These are phyloP conservation scores for Lentinula detonsa DNA, from an alignment of 768 basidiomycete species.

Conservation along the genomic window DNA sequence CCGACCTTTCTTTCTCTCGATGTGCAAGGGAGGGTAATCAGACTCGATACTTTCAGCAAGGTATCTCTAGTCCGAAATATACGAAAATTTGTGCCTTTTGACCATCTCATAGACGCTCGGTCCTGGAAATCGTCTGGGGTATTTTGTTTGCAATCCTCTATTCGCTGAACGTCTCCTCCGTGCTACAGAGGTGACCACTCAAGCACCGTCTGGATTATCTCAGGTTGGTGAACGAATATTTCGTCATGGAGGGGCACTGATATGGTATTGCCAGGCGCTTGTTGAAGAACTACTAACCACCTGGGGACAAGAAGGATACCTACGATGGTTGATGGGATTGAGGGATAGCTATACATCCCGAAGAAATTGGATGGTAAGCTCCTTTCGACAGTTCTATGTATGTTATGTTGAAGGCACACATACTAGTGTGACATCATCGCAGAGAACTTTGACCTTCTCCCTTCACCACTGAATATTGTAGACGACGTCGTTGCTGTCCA, in stretches of 20 bases:
- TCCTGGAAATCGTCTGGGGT: slow-evolving; percentile 18
- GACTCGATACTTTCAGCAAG: slow-evolving; percentile 11
- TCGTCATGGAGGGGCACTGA: slow-evolving; percentile 13
- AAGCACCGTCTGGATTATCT: slow-evolving; percentile 49
- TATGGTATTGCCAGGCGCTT: background rate
- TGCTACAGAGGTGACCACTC: slow-evolving; percentile 46
- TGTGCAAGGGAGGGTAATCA: slow-evolving; percentile 8
- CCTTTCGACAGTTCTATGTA: background rate
- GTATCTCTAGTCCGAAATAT: background rate
- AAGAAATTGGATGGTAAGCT: slow-evolving; percentile 8
- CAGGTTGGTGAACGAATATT: slow-evolving; percentile 25
- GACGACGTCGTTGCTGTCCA: background rate
- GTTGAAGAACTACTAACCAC: background rate
- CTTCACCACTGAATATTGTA: background rate
- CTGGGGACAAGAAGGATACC: slow-evolving; percentile 7
- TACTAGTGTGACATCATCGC: slow-evolving; percentile 8
- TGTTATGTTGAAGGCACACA: background rate
- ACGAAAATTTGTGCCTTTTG: too few relatives aligned
- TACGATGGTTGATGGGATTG: slow-evolving; percentile 6
- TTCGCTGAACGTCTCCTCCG: slow-evolving; percentile 56
- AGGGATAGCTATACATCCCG: slow-evolving; percentile 4
- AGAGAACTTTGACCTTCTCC: slow-evolving; percentile 6
- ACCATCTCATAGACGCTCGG: background rate
- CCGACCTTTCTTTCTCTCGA: slow-evolving; percentile 33
- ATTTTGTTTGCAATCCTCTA: slow-evolving; percentile 49